These are phyloP conservation scores for Colletotrichum brevisporum DNA, from an alignment of 2,329 filamentous ascomycete species.

Conservation along the genomic window DNA sequence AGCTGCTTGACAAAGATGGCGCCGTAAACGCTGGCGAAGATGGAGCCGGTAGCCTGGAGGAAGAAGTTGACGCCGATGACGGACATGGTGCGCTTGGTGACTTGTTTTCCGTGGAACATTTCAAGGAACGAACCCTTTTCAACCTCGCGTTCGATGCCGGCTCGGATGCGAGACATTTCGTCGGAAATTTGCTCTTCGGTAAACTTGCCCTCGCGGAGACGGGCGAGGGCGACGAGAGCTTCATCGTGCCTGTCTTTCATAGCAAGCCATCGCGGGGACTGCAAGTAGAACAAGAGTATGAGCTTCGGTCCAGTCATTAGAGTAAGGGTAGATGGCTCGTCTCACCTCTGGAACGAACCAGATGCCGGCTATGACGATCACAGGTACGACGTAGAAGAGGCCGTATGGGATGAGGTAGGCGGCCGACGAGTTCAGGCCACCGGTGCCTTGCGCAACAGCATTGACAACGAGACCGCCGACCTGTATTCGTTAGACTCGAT, in stretches of 20 bases:
- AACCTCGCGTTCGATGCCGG: conserved; percentile 48
- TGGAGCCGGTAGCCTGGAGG: conserved; percentile 48
- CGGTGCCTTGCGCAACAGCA: conserved; percentile 47
- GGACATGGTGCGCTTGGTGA: conserved; percentile 45
- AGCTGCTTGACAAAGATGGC: conserved; percentile 48
- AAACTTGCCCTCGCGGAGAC: conserved; percentile 45
- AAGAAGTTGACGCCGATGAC: conserved; percentile 49
- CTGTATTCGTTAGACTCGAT: background rate
- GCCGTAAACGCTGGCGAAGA: conserved; percentile 49
- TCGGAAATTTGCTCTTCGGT: conserved; percentile 44
- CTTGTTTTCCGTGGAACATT: conserved; percentile 44
- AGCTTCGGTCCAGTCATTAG: too few species aligned
- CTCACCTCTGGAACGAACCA: conserved; percentile 49
- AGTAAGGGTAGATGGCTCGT: too few species aligned
- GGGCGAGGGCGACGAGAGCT: conserved; percentile 44
- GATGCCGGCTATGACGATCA: conserved; percentile 45
- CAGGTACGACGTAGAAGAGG: conserved; percentile 51
- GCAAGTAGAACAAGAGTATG: background rate
- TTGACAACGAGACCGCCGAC: conserved; percentile 44
- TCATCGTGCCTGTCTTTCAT: conserved; percentile 47
- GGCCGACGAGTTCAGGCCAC: conserved; percentile 46
- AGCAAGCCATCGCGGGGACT: conserved; percentile 50
- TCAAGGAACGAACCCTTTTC: conserved; percentile 54
- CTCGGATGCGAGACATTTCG: conserved; percentile 39
- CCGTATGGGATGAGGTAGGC: conserved; percentile 53